These are phyloP conservation scores for Quercus wislizeni DNA, from an alignment of 306 rosid genomes.

Conservation along the genomic window DNA sequence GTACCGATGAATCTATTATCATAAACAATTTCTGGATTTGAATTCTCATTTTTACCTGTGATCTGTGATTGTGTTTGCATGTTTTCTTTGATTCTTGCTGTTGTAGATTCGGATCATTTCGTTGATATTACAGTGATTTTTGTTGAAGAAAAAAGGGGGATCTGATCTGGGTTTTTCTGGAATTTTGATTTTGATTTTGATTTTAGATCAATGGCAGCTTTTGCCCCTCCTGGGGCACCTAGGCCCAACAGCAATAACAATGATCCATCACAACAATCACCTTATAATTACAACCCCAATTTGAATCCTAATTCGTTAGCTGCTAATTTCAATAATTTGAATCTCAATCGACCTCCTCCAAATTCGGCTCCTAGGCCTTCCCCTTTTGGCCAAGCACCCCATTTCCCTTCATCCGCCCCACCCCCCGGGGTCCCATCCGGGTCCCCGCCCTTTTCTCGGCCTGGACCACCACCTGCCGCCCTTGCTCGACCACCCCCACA, in stretches of 20 bases:
- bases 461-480: constrained; percentile 68
- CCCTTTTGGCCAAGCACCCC: constrained; percentile 63
- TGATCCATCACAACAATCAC: constrained; percentile 37
- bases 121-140: no score
- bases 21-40: no score
- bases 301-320: constrained; percentile 50
- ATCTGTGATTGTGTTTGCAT: no score
- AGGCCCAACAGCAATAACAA: constrained; percentile 52
- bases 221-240: constrained; percentile 98
- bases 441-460: constrained; percentile 53
- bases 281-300: constrained; percentile 68
- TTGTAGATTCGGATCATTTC: no score
- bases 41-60: no score
- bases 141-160: no score
- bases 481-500: constrained; percentile 54
- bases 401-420: constrained; percentile 52
- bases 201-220: constrained; percentile 70
- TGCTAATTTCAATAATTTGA: constrained; percentile 63
- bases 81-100: no score
- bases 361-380: constrained; percentile 69
- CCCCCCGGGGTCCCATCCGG: constrained; percentile 45
- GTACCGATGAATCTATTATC: no score
- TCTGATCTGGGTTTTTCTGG: no score
- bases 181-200: constrained; percentile 22
- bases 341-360: constrained; percentile 74